These are phyloP conservation scores for Leccinellum albellum DNA, from an alignment of 768 basidiomycete genomes.

Conservation along the genomic window DNA sequence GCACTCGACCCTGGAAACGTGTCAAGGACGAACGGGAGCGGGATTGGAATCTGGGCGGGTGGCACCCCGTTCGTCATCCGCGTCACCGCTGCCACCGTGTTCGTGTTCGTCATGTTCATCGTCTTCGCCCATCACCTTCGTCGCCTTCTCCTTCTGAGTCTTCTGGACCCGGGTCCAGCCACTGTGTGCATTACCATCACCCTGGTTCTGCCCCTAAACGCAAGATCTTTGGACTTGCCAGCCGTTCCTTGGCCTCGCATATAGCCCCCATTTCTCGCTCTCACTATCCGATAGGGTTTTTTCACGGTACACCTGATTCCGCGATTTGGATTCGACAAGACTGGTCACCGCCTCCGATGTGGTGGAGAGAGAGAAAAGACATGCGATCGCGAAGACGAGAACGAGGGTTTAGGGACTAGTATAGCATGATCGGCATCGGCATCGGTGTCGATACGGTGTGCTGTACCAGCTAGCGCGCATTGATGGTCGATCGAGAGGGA, in stretches of 20 bases:
- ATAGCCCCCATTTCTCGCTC: background rate
- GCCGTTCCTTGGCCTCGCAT: background rate
- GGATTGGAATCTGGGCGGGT: background rate
- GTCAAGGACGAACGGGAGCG: constrained; percentile 4
- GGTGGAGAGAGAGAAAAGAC: constrained; percentile 4
- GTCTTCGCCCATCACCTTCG: background rate
- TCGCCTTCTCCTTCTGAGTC: background rate
- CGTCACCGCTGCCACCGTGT: background rate
- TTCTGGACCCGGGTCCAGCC: background rate
- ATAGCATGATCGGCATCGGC: background rate
- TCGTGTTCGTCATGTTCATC: too few species aligned
- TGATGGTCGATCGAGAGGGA: background rate
- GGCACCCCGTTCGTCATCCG: background rate
- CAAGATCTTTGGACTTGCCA: background rate
- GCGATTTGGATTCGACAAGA: background rate
- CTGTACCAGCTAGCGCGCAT: background rate
- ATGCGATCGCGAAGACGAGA: constrained; percentile 9
- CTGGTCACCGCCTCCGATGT: background rate
- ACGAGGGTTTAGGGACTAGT: background rate
- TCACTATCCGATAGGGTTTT: constrained; percentile 4
- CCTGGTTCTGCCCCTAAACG: background rate
- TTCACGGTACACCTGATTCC: constrained; percentile 2
- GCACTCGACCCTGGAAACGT: background rate
- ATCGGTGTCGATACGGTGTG: background rate
- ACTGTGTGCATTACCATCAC: background rate